Evolutionary conservation across 176 grass and related monocot species (phyloP).

Genomic region (Oryza officinalis): DNA sequence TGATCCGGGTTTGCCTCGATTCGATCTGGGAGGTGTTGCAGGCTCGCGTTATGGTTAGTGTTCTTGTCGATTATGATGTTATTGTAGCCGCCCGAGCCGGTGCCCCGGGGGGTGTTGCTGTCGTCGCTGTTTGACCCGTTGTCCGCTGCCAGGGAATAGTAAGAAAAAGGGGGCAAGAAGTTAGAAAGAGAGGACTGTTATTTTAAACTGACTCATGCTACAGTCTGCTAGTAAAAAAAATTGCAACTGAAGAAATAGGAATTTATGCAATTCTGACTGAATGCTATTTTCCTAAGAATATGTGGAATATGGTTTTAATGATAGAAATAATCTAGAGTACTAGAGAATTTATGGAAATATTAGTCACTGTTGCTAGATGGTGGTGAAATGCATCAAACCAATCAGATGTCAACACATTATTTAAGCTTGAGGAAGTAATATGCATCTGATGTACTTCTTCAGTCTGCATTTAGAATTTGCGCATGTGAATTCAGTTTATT

Average conservation of each 20-base stretch:
- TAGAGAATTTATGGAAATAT: background rate
- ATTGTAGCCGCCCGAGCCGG: background rate
- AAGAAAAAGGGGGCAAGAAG: background rate
- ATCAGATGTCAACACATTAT: background rate
- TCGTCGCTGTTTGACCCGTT: background rate
- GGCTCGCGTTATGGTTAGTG: background rate
- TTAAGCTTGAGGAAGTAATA: background rate
- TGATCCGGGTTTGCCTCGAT: background rate
- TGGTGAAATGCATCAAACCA: background rate
- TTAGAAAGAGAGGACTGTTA: background rate
- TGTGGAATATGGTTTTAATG: background rate
- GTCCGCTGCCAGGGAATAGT: background rate
- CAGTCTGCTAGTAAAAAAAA: background rate
- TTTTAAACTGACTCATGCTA: background rate
- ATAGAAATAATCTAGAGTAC: background rate
- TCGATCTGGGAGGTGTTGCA: background rate
- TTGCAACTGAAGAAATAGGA: background rate
- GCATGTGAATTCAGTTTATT: background rate
- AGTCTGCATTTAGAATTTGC: background rate
- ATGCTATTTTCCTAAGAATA: background rate
- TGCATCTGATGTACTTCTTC: background rate
- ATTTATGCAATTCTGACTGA: background rate
- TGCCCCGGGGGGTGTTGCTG: background rate
- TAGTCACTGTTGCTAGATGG: background rate
- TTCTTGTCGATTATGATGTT: background rate